Conservation (phyloP, 257 asterid species). For the Salvia rosmarinus region DNA sequence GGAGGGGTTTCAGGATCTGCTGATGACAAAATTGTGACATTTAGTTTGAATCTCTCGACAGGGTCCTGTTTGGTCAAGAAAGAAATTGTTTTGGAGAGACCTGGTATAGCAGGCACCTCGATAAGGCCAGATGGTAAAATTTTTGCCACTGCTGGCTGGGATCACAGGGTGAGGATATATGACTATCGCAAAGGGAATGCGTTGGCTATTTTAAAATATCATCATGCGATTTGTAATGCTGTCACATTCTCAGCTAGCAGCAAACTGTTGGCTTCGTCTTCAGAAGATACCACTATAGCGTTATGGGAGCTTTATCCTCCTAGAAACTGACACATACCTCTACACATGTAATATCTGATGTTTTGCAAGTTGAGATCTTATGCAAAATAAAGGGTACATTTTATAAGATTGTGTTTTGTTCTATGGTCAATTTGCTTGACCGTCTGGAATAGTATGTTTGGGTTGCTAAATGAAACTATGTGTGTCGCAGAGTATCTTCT, state of each 20-base stretch:
- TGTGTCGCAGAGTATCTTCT: neutral
- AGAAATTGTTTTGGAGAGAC: conserved; percentile 72
- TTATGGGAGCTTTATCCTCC: conserved; percentile 95
- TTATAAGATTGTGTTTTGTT: neutral
- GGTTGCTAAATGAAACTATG: conserved; percentile 8
- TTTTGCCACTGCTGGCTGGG: conserved; percentile 91
- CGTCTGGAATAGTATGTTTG: conserved; percentile 17
- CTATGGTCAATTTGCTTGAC: neutral
- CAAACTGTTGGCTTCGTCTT: conserved; percentile 75
- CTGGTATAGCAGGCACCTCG: conserved; percentile 68
- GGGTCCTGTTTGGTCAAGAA: conserved; percentile 74
- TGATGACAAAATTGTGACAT: conserved; percentile 71
- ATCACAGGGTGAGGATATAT: conserved; percentile 82
- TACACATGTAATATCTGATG: neutral
- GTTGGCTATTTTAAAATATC: conserved; percentile 89
- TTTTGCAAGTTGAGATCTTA: conserved; percentile 6
- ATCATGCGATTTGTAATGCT: conserved; percentile 67
- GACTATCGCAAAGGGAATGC: conserved; percentile 84
- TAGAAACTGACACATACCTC: conserved; percentile 20
- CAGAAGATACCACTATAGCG: conserved; percentile 87
- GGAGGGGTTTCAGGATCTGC: conserved; percentile 93
- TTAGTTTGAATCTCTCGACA: conserved; percentile 60
- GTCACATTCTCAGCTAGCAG: conserved; percentile 66
- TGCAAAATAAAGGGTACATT: neutral
- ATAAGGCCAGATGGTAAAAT: conserved; percentile 76